phyloP scores from a whole-genome alignment of 2,329 filamentous ascomycete species.

The Elsinoe batatas region DNA sequence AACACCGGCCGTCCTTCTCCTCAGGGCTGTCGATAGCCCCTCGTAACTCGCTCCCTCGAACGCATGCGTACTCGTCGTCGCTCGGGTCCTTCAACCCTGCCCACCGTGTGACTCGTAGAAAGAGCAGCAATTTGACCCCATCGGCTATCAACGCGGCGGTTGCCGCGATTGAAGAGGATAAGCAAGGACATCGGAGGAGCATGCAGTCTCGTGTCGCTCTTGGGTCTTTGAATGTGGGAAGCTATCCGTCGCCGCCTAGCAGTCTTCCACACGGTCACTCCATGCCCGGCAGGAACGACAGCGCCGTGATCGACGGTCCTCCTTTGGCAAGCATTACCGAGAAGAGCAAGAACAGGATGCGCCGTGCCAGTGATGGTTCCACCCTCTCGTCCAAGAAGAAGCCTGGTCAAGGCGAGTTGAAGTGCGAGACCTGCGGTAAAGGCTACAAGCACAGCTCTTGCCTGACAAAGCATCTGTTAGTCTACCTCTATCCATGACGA shows the following conservation, averaged over 20 bases:
- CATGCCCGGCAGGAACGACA: constrained; percentile 25
- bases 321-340: constrained; percentile 41
- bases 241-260: constrained; percentile 55
- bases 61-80: constrained; percentile 73
- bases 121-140: constrained; percentile 78
- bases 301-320: constrained; percentile 60
- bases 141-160: constrained; percentile 42
- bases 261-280: constrained; percentile 48
- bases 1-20: constrained; percentile 46
- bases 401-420: constrained; percentile 72
- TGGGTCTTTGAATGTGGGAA: constrained; percentile 42
- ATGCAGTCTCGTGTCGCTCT: constrained; percentile 54
- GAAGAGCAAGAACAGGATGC: constrained; percentile 41
- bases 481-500: constrained; percentile 43
- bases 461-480: constrained; percentile 99
- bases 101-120: constrained; percentile 82
- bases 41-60: constrained; percentile 59
- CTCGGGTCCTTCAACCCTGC: constrained; percentile 65
- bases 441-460: constrained; percentile 99
- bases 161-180: constrained; percentile 52
- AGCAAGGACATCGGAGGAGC: constrained; percentile 52
- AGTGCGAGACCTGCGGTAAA: constrained; percentile 97
- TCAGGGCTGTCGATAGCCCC: constrained; percentile 50
- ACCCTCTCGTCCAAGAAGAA: constrained; percentile 67
- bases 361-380: constrained; percentile 75